Base-by-base conservation (phyloP, 805 yeast genomes). In the Ogataea glucozyma region DNA sequence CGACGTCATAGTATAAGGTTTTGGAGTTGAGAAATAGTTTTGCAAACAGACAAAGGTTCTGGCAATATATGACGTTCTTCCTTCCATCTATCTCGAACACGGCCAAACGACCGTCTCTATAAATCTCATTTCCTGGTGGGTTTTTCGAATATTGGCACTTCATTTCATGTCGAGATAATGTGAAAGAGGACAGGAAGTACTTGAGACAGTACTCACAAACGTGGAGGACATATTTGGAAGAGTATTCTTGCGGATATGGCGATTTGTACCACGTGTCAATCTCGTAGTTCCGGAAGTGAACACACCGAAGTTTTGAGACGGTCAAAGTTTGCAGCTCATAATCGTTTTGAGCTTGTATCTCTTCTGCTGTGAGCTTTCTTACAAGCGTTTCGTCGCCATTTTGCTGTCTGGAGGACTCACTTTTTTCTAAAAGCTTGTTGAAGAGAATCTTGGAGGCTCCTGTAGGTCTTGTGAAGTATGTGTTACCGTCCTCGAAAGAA, bases 1-100 rank as follows among this genome's bases (percentile, higher is more conserved):
- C 97, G 32, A 91, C 98, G 57, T 93, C 98, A 60, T 88, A 88
- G 60, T 89, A 90, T 39, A 93, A 69, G 0, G 97, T 88, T 59
- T 93, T 93, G 2, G 97, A 88, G 62, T 90, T 88, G 39, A 93
- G 71, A 57, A 90, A 93, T 46, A 89, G 66, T 61, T 91, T 93
- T 2, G 97, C 96, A 51, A 93, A 64, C 31, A 91, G 70, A 68
- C 99, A 93, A 42, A 93, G 65, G 59, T 88, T 89, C 60, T 89
- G 97, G 64, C 97, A 89, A 58, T 85, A 91, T 39, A 76, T 73
- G 12, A 83, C 81, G 55, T 85, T 81, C 48, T 85, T 85, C 26
- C 95, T 70, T 0, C 99, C 99, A 58, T 93, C 98, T 14, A 93
- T 81, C 63, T 93, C 98, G 78, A 90, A 93, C 27, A 93, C 74